Conservation (phyloP, 768 basidiomycete genomes). For the Lyophyllum shimeji region DNA sequence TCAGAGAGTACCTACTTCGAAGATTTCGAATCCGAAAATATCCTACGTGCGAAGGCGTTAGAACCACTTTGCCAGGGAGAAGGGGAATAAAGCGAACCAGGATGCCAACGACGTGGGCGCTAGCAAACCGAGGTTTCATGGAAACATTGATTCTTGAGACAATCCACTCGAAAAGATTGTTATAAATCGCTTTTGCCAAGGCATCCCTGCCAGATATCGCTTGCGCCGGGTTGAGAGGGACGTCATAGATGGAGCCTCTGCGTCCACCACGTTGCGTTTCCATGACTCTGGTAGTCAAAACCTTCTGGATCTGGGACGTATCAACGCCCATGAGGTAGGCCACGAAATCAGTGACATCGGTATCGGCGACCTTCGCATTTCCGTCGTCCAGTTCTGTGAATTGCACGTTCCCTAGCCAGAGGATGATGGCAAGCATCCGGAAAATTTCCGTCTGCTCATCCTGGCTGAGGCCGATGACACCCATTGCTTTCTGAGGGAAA, state of each 20-base stretch:
- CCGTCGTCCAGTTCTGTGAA: slow-evolving; percentile 89
- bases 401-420: slow-evolving; percentile 97
- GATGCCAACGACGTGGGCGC: slow-evolving; percentile 88
- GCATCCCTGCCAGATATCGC: slow-evolving; percentile 89
- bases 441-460: slow-evolving; percentile 92
- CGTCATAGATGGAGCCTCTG: slow-evolving; percentile 95
- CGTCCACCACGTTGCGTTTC: slow-evolving; percentile 94
- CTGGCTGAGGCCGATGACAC: slow-evolving; percentile 80
- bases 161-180: slow-evolving; percentile 99
- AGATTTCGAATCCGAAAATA: slow-evolving; percentile 99
- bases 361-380: slow-evolving; percentile 77
- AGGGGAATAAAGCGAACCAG: slow-evolving; percentile 53
- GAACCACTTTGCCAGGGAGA: slow-evolving; percentile 3
- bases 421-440: slow-evolving; percentile 84
- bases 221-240: slow-evolving; percentile 91
- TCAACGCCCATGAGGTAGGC: slow-evolving; percentile 94
- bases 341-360: slow-evolving; percentile 91
- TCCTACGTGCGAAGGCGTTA: slow-evolving; percentile 49
- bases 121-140: slow-evolving; percentile 81
- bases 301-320: slow-evolving; percentile 76
- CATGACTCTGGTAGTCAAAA: slow-evolving; percentile 78
- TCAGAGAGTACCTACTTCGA: slow-evolving; percentile 57
- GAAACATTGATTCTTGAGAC: slow-evolving; percentile 94
- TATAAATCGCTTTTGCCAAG: slow-evolving; percentile 93
- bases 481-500: slow-evolving; percentile 79